These are phyloP conservation scores for Sporothrix globosa DNA, from an alignment of 2,329 filamentous ascomycete genomes.

Conservation along the genomic window DNA sequence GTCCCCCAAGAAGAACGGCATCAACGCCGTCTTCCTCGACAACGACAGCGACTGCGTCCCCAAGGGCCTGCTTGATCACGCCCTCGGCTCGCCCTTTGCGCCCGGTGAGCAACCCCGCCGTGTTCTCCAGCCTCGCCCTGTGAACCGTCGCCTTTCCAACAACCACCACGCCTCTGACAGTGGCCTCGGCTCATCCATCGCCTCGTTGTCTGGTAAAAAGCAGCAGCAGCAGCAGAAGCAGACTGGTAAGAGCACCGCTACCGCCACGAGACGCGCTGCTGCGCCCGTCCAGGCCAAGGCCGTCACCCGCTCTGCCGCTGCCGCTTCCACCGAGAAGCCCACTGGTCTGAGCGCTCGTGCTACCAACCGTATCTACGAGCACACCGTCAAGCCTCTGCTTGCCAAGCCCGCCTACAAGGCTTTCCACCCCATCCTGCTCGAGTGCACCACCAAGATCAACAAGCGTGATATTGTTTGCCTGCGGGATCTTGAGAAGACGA, in stretches of 20 bases:
- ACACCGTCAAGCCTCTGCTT: constrained; percentile 77
- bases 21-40: constrained; percentile 47
- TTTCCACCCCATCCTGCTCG: constrained; percentile 78
- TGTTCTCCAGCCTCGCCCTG: constrained; percentile 55
- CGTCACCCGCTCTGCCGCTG: constrained; percentile 63
- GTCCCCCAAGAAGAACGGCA: constrained; percentile 45
- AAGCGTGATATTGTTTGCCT: constrained; percentile 87
- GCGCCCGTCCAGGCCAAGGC: constrained; percentile 52
- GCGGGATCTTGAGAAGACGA: constrained; percentile 89
- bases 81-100: constrained; percentile 49
- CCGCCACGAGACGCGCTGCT: constrained; percentile 41
- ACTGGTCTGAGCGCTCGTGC: constrained; percentile 69
- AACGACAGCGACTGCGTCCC: constrained; percentile 65
- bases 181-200: constrained; percentile 81
- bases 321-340: constrained; percentile 54
- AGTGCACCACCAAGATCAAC: constrained; percentile 77
- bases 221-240: constrained; percentile 12
- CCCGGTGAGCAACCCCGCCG: constrained; percentile 50
- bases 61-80: constrained; percentile 60
- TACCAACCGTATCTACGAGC: constrained; percentile 76
- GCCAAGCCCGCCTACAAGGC: constrained; percentile 72
- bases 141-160: constrained; percentile 53
- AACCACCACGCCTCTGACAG: constrained; percentile 81
- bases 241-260: constrained; percentile 20
- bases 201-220: constrained; percentile 62